A percentile compares a stretch with the other conserved stretches of the same genome.
Conservation (phyloP, 169 alveolate genomes). For the Eimeria tenella region DNA sequence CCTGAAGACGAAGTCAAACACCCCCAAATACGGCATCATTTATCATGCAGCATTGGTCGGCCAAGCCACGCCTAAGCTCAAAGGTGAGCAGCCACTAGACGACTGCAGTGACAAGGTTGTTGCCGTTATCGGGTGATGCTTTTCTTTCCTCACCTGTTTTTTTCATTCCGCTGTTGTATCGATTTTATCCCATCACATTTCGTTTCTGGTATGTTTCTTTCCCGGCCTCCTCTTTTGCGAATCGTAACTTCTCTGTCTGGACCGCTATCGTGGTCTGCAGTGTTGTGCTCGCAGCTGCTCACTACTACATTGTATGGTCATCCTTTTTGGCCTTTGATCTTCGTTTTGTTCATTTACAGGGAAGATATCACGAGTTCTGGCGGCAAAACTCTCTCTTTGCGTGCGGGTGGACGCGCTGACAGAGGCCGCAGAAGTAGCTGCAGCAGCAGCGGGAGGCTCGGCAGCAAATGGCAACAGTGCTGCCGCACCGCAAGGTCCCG, state of each 20-base stretch:
- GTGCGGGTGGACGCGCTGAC: conserved; percentile 99
- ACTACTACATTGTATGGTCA: neutral
- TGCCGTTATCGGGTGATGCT: neutral
- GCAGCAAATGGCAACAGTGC: conserved; percentile 1
- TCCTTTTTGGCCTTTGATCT: neutral
- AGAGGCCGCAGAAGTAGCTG: conserved; percentile 80
- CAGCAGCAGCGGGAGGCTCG: conserved; percentile 69
- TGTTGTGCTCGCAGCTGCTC: neutral
- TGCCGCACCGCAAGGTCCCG: neutral
- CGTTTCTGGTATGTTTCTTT: neutral
- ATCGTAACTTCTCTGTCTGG: neutral
- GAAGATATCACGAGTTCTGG: conserved; percentile 97
- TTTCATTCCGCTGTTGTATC: neutral
- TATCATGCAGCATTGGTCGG: conserved; percentile 99
- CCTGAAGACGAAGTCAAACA: conserved; percentile 97
- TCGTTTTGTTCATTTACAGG: conserved; percentile 47
- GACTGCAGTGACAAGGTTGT: neutral
- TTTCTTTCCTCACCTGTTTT: neutral
- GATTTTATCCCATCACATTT: neutral
- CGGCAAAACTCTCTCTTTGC: conserved; percentile 99
- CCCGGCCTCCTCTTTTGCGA: neutral
- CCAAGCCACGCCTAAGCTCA: conserved; percentile 97
- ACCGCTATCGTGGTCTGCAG: neutral
- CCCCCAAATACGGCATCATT: conserved; percentile 99
- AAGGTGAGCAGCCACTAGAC: conserved; percentile 89